phyloP scores from a whole-genome alignment of 306 rosid genomes.

The Citrullus amarus region DNA sequence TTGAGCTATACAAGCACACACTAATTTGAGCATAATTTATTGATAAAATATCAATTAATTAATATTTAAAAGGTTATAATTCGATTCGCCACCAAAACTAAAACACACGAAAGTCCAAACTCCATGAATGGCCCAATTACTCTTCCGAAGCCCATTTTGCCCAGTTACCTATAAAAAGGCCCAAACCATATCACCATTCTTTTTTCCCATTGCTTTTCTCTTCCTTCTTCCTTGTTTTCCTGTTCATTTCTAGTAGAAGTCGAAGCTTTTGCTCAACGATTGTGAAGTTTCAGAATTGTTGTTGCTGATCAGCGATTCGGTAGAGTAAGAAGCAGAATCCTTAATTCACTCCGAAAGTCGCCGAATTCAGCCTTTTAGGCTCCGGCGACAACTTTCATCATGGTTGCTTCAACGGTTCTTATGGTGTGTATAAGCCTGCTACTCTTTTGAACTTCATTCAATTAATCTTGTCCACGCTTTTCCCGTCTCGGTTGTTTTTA shows the following conservation, averaged over 20 bases:
- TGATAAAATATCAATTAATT: too few species aligned
- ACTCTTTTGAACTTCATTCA: not conserved
- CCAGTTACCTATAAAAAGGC: not conserved
- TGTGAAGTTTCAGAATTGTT: not conserved
- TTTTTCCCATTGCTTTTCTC: not conserved
- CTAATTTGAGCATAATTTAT: too few species aligned
- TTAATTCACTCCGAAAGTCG: not conserved
- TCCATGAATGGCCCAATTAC: too few species aligned
- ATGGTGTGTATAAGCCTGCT: conserved; percentile 8
- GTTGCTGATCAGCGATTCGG: not conserved
- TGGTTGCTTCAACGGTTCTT: conserved; percentile 16
- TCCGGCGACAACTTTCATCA: not conserved
- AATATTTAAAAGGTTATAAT: too few species aligned
- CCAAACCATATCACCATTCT: not conserved
- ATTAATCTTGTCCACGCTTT: not conserved
- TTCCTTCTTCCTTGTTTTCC: not conserved
- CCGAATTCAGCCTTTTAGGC: not conserved
- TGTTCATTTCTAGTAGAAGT: not conserved
- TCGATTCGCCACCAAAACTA: too few species aligned
- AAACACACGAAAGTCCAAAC: too few species aligned
- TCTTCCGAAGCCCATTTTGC: not conserved
- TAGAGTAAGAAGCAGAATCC: not conserved
- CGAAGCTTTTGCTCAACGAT: not conserved
- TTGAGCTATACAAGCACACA: too few species aligned
- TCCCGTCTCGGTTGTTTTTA: not conserved